Evolutionary conservation across 805 yeast genomes (phyloP), one percentile per base, ranked within the genome.

Genomic region (Yarrowia sp.): DNA sequence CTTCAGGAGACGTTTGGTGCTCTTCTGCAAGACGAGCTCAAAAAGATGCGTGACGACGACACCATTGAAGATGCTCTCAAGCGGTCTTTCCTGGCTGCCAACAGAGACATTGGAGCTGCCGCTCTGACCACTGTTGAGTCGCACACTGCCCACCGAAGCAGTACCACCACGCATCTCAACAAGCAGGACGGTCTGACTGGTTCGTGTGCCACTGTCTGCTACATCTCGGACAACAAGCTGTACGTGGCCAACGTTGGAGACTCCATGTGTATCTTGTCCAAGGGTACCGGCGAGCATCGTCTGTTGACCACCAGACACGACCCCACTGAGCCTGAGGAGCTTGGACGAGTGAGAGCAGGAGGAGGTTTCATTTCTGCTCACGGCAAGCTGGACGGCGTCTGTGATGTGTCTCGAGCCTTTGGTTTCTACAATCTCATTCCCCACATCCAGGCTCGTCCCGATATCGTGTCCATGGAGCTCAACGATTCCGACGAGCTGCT

Each of bases 231-330:
- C 19, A 84, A 85, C 65, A 83, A 81, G 67, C 76, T 92, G 24
- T 92, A 88, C 76, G 83, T 92, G 30, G 97, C 97, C 1, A 93
- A 93, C 71, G 85, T 91, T 67, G 99, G 99, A 73, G 98, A 95
- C 74, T 87, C 91, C 1, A 89, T 88, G 83, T 93, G 92, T 0
- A 81, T 95, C 61, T 76, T 94, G 63, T 87, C 96, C 9, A 85
- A 89, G 69, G 85, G 86, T 47, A 92, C 90, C 76, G 97, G 98
- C 38, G 94, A 91, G 60, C 89, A 85, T 75, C 79, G 82, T n/a
- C 80, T 86, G 4, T 79, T 95, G 49, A 89, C 97, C 1, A 86
- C 84, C 24, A 86, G 87, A 68, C 98, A 95, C 76, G 92, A 89
- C 70, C 98, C 98, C 9, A 88, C 95, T 6, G 86, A 84, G 34